Evolutionary conservation across 2,329 filamentous ascomycete genomes (phyloP), one percentile per base, ranked within the genome.

Genomic region (Pyrenochaeta sp.): DNA sequence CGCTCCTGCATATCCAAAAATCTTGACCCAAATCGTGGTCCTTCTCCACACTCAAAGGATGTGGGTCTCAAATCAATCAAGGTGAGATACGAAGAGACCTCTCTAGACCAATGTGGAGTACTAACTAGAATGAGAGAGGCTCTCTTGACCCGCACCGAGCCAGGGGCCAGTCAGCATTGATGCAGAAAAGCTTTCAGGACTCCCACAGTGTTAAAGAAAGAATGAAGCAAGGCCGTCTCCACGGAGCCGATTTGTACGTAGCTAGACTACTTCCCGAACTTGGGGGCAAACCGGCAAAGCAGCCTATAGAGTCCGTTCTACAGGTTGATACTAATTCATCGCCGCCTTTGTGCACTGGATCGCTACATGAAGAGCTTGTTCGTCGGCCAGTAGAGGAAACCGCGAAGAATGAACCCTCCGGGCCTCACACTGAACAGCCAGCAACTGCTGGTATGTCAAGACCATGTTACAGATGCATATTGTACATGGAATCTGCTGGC

Each of bases 391-490:
- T 39, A 15, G 17, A 22, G 7, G 14, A 9, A 19, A 34, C 8
- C 15, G n/a, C 9, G 10, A 11, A 19, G 11, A n/a, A 8, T 19
- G 17, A 10, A 32, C 13, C 28, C 14, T 7, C 31, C 10, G 19
- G 8, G 21, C 4, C 9, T 9, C 2, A 15, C 9, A 30, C 31
- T 6, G 36, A 45, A 5, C 54, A 60, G 20, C 48, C 43, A 13
- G 51, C 55, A 3, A 55, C 55, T 3, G 60, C 73, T 10, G 63
- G 65, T 19, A 65, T 72, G 6, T 81, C 77, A 4, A 69, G 74
- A 4, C 78, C 78, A 0, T 81, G 79, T 60, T 81, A 82, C 54
- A 70, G 77, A 3, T 82, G 78, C 53, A 72, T 81, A 11, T 63
- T 67, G 3, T 78, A 78, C 55, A 81, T 81, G 77, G 67, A 79